Evolutionary conservation across 768 basidiomycete species (phyloP), one percentile per base, ranked within the genome.

Genomic region (Sporobolomyces roseus): DNA sequence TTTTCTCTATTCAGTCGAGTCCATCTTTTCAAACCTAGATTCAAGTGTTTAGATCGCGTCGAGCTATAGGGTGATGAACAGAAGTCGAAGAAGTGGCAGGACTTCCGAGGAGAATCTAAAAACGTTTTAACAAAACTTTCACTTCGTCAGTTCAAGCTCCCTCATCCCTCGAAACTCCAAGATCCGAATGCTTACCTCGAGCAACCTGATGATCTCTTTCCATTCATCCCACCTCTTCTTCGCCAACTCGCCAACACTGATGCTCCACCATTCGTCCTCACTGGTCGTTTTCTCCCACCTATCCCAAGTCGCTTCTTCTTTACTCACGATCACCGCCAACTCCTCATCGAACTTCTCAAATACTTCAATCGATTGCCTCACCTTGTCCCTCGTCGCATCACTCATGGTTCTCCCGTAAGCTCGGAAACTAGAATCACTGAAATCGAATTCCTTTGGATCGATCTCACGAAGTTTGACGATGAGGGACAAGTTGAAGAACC

Each of bases 211-310:
- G 10, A 48, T 21, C 19, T 48, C 45, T 30, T 25, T 19, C 58
- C 58, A 60, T 33, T 60, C 58, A 19, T 45, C 56, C 56, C 41
- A n/a, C 30, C 4, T 10, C 29, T n/a, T 27, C 32, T 48, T 48
- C 30, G 58, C 58, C 4, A 3, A 9, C 2, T 60, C 36, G 7
- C 32, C 45, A 23, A 60, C 45, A 5, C 16, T 4, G 12, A 60
- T 32, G 10, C n/a, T 23, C 23, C 43, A 27, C 10, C 35, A 32
- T 14, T 60, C 58, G 32, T 19, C 3, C 30, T 48, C 36, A 7
- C 16, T 12, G 17, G 45, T 60, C 23, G 43, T 32, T 25, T 48
- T 33, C 21, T 6, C 10, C 58, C 45, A 60, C 30, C 58, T 46
- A 23, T 29, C 3, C 58, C 58, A 60, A 23, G 21, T 60, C 27